Evolutionary conservation across 2,329 filamentous ascomycete species (phyloP).

Genomic region (Cercospora sp.): DNA sequence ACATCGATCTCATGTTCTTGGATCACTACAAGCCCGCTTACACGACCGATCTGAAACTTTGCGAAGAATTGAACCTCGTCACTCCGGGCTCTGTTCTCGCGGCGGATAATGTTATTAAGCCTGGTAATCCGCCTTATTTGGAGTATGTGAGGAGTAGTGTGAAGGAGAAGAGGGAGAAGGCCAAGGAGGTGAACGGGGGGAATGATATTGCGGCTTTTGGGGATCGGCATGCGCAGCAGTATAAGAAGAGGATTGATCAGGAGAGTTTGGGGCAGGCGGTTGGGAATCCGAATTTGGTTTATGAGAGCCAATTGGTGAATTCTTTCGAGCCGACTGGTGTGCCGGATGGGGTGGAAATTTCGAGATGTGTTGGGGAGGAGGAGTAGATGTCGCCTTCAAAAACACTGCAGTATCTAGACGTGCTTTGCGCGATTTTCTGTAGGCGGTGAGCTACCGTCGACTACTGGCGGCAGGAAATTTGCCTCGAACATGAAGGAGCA

Average conservation of each 20-base stretch:
- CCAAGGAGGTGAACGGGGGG: slow-evolving; percentile 29
- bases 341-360: slow-evolving; percentile 68
- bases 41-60: slow-evolving; percentile 71
- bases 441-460: too few relatives aligned
- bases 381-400: neutral
- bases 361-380: slow-evolving; percentile 54
- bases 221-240: slow-evolving; percentile 52
- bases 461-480: too few relatives aligned
- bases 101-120: slow-evolving; percentile 71
- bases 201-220: slow-evolving; percentile 43
- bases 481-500: too few relatives aligned
- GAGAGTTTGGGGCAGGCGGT: slow-evolving; percentile 45
- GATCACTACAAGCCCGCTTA: slow-evolving; percentile 82
- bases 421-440: neutral
- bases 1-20: slow-evolving; percentile 73
- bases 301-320: slow-evolving; percentile 63
- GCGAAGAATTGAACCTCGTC: slow-evolving; percentile 69
- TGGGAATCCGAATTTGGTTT: slow-evolving; percentile 66
- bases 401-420: neutral
- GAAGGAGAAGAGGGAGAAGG: slow-evolving; percentile 48
- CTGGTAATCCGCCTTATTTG: slow-evolving; percentile 69
- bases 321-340: slow-evolving; percentile 69
- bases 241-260: slow-evolving; percentile 49
- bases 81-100: slow-evolving; percentile 62
- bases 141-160: slow-evolving; percentile 69